Base-by-base conservation (phyloP, 208 protist species). In the Trypanosoma platydactyli region DNA sequence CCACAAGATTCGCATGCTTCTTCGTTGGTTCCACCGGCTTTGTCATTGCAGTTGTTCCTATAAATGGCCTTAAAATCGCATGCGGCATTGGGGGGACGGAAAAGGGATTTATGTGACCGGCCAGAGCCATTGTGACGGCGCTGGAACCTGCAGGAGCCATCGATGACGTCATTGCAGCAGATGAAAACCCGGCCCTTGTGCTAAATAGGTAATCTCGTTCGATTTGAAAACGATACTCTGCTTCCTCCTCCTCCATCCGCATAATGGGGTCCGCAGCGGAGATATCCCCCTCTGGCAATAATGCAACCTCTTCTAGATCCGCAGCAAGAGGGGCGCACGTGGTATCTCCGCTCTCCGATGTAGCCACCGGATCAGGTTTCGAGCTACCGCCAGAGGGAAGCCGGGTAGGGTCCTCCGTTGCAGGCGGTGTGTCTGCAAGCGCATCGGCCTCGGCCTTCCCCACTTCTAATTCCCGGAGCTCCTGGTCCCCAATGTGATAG, bases 121-220 rank as follows among this genome's bases (percentile, higher is more conserved):
- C n/a, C 0, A 74, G 40, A 16, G 35, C 35, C 53, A 71, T 62
- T 18, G 57, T 49, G 5, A 35, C 55, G 20, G 40, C 45, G 22
- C 60, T 70, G 11, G 55, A 45, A 35, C 64, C 55, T 15, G 25
- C 16, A 33, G 46, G n/a, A n/a, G 60, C 20, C 22, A 66, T 35
- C 4, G 60, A 33, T 30, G 27, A 46, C 15, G 33, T 30, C 30
- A 66, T 57, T 48, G 60, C 60, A 35, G 60, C 49, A 0, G 64
- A 52, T 18, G 56, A 41, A 1, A 68, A 45, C 40, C 63, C 75
- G 6, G 71, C 60, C 4, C 69, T 54, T 5, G 83, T 92, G 68
- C 80, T 89, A 70, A 89, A 88, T 68, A 58, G 73, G 77, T 94
- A 94, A 64, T 92, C 83, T 20, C 78, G 79, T 49, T 91, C 84